Conservation (phyloP, 2,329 filamentous ascomycete genomes). For the Colletotrichum eleusines region DNA sequence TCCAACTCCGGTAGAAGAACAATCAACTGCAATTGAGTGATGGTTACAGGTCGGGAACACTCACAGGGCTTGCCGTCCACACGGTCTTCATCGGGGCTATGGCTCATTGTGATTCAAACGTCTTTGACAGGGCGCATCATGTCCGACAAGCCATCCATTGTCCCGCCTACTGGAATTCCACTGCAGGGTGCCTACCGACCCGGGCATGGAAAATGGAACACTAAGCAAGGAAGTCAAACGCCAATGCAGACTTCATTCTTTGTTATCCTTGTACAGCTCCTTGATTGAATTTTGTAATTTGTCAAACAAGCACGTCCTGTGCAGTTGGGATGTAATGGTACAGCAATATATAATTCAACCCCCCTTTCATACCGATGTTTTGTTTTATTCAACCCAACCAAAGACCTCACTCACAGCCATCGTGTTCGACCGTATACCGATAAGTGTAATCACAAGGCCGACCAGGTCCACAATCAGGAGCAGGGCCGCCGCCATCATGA, state of each 20-base stretch:
- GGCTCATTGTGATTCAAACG: not conserved
- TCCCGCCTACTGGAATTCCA: not conserved
- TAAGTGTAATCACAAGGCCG: slow-evolving; percentile 76
- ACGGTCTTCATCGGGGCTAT: not conserved
- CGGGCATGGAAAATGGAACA: not conserved
- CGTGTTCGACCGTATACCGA: slow-evolving; percentile 81
- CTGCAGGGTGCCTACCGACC: slow-evolving; percentile 1
- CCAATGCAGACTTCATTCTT: slow-evolving; percentile 34
- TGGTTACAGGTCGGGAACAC: not conserved
- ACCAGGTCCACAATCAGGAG: slow-evolving; percentile 84
- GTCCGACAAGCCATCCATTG: not conserved
- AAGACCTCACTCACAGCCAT: slow-evolving; percentile 88
- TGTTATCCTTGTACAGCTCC: slow-evolving; percentile 15
- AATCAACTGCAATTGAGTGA: slow-evolving; percentile 26
- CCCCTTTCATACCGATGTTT: not conserved
- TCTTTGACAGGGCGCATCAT: not conserved
- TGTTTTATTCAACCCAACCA: slow-evolving; percentile 73
- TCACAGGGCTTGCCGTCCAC: not conserved
- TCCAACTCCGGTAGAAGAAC: not conserved
- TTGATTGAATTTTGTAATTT: not conserved
- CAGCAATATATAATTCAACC: slow-evolving; percentile 10
- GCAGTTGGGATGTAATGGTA: slow-evolving; percentile 19
- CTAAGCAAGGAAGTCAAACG: slow-evolving; percentile 33
- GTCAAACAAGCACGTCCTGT: not conserved
- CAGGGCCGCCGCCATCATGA: slow-evolving; percentile 82